These are phyloP conservation scores for Cairneyella variabilis DNA, from an alignment of 495 filamentous ascomycete species.

Conservation along the genomic window DNA sequence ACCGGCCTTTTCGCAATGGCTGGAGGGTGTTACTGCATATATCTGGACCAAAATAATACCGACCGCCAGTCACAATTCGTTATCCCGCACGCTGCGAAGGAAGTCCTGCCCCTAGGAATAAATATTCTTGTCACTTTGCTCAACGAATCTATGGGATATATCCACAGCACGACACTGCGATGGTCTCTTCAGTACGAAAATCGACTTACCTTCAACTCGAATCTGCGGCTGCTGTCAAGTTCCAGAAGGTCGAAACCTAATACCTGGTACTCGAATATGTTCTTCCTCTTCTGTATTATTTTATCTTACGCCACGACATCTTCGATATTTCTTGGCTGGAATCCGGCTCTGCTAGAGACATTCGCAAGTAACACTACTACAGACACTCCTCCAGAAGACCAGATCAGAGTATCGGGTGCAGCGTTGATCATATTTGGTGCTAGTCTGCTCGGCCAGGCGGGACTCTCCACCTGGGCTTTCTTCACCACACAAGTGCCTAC, in stretches of 20 bases:
- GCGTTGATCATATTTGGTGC: conserved; percentile 33
- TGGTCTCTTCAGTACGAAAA: conserved; percentile 15
- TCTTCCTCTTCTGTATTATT: conserved; percentile 29
- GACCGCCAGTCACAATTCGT: conserved; percentile 10
- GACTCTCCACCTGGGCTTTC: conserved; percentile 34
- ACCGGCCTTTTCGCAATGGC: conserved; percentile 7
- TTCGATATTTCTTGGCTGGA: conserved; percentile 33
- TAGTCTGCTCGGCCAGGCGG: conserved; percentile 32
- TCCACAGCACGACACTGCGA: conserved; percentile 12
- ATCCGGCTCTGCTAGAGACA: conserved; percentile 21
- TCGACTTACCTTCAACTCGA: conserved; percentile 20
- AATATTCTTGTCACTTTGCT: conserved; percentile 17
- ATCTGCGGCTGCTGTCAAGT: conserved; percentile 16
- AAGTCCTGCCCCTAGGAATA: conserved; percentile 15
- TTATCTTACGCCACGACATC: conserved; percentile 36
- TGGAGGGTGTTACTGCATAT: conserved; percentile 9
- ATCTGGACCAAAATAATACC: not conserved
- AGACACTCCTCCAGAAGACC: conserved; percentile 13
- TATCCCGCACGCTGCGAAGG: conserved; percentile 18
- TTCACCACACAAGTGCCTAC: conserved; percentile 27
- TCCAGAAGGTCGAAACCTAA: conserved; percentile 11
- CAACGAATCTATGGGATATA: conserved; percentile 16
- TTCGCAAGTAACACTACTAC: not conserved
- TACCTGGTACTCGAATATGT: conserved; percentile 25
- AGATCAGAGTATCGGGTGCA: conserved; percentile 29